These are phyloP conservation scores for Mortierella sp. DNA, from an alignment of 371 early-diverging fungal genomes.

Conservation along the genomic window DNA sequence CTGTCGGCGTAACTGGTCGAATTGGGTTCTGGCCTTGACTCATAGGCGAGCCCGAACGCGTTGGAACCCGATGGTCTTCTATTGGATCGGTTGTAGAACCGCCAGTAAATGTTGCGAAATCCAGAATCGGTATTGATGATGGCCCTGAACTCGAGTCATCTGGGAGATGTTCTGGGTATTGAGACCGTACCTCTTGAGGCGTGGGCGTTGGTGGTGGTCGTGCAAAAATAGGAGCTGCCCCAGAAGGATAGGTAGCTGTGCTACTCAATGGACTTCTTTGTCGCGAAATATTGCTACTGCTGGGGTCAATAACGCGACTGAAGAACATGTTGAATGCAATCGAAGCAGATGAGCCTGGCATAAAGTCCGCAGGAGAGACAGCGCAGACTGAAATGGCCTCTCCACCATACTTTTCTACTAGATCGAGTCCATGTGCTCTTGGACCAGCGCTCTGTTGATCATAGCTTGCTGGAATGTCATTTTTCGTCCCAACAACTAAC, in stretches of 20 bases:
- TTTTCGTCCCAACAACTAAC: conserved; percentile 48
- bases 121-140: conserved; percentile 40
- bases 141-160: conserved; percentile 6
- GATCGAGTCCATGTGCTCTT: conserved; percentile 10
- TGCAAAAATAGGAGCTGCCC: background rate
- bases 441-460: background rate
- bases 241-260: background rate
- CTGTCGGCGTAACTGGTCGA: conserved; percentile 27
- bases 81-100: background rate
- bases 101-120: conserved; percentile 53
- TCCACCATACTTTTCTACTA: conserved; percentile 37
- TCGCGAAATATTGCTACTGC: background rate
- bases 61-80: background rate
- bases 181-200: background rate
- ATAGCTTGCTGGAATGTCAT: conserved; percentile 24
- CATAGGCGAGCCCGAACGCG: conserved; percentile 5
- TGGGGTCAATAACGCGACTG: conserved; percentile 29
- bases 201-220: conserved; percentile 31
- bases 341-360: conserved; percentile 42
- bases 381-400: conserved; percentile 44
- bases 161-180: conserved; percentile 3
- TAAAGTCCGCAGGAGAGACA: conserved; percentile 37
- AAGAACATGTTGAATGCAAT: conserved; percentile 55
- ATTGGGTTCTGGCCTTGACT: background rate
- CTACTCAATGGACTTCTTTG: background rate